Evolutionary conservation across 495 filamentous ascomycete genomes (phyloP).

Genomic region (Aspergillus cavernicola): DNA sequence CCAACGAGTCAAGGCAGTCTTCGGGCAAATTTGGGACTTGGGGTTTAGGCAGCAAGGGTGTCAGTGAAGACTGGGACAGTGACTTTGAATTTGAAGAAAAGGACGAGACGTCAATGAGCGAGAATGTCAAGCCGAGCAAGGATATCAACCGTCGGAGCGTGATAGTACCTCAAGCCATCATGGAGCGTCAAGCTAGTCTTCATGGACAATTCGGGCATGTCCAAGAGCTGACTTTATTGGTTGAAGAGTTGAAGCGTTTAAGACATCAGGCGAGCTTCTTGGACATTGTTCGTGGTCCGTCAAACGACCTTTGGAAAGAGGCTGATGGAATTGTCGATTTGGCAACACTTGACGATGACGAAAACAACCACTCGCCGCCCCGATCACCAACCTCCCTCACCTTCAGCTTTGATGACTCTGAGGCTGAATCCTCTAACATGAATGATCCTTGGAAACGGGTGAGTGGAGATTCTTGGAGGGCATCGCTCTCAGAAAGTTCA

Average conservation of each 20-base stretch:
- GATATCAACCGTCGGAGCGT: constrained; percentile 45
- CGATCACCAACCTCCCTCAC: constrained; percentile 49
- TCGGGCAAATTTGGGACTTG: constrained; percentile 85
- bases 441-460: constrained; percentile 31
- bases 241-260: constrained; percentile 74
- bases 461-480: constrained; percentile 36
- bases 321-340: constrained; percentile 85
- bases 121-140: constrained; percentile 25
- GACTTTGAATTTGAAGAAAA: constrained; percentile 74
- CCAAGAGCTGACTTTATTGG: constrained; percentile 75
- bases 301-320: constrained; percentile 71
- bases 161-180: constrained; percentile 75
- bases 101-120: constrained; percentile 29
- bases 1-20: constrained; percentile 53
- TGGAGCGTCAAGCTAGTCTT: constrained; percentile 79
- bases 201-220: constrained; percentile 85
- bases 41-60: constrained; percentile 78
- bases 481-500: constrained; percentile 22
- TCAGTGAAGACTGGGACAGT: constrained; percentile 79
- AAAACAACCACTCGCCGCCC: constrained; percentile 45
- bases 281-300: constrained; percentile 58
- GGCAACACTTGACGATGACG: constrained; percentile 78
- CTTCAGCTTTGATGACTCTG: constrained; percentile 55
- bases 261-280: constrained; percentile 60
- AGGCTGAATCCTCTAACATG: constrained; percentile 50